Evolutionary conservation across 768 basidiomycete species (phyloP).

Genomic region (Melanogaster broomeanus): DNA sequence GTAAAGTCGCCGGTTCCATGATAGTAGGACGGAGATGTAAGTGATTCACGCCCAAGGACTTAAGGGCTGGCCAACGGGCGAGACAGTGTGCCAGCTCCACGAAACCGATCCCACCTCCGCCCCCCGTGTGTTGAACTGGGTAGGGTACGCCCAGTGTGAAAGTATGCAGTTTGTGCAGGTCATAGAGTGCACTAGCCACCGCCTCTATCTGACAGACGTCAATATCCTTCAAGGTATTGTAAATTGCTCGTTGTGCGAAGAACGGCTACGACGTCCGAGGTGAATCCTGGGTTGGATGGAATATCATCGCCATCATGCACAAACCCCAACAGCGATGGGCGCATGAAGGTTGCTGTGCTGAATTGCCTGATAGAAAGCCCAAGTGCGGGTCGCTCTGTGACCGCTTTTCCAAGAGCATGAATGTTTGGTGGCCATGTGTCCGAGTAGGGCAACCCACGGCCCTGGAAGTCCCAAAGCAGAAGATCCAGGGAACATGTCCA

Average conservation of each 20-base stretch:
- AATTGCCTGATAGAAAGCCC: no score
- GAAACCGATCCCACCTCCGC: no score
- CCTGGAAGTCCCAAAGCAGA: not conserved
- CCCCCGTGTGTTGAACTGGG: no score
- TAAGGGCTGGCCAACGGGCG: not conserved
- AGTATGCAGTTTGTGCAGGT: not conserved
- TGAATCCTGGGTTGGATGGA: no score
- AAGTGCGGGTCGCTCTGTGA: no score
- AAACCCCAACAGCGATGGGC: no score
- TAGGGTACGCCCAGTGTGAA: not conserved
- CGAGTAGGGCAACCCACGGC: no score
- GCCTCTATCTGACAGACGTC: not conserved
- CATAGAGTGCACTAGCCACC: not conserved
- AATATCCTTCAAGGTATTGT: not conserved
- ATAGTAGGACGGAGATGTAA: no score
- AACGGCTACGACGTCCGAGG: not conserved
- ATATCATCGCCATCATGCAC: no score
- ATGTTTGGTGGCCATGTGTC: no score
- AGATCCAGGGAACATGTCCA: not conserved
- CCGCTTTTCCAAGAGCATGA: no score
- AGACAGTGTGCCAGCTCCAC: not conserved
- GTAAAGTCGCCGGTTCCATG: not conserved
- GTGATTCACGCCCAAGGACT: not conserved
- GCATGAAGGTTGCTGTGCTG: no score
- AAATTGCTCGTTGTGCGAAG: not conserved